phyloP scores from a whole-genome alignment of 179 eudicot genomes.

The Amaranthus tricolor region DNA sequence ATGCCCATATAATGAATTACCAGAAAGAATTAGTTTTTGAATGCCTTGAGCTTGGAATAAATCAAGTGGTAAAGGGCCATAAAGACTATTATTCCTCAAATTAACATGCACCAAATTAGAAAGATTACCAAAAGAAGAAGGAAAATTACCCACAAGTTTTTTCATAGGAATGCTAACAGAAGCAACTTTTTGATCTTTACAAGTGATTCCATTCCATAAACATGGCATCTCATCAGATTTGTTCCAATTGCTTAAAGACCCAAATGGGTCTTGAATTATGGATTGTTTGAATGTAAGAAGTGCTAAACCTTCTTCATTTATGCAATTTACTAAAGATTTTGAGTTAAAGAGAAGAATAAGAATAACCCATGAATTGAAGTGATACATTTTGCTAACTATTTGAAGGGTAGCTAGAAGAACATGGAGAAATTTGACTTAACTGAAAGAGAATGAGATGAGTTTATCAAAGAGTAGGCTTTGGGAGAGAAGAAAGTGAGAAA shows the following conservation, averaged over 20 bases:
- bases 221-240: conserved; percentile 73
- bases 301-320: conserved; percentile 73
- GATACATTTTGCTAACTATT: conserved; percentile 19
- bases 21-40: conserved; percentile 84
- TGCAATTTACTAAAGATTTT: conserved; percentile 26
- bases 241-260: conserved; percentile 75
- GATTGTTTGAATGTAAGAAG: conserved; percentile 64
- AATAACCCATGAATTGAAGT: conserved; percentile 23
- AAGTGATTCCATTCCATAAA: conserved; percentile 90
- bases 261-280: conserved; percentile 71
- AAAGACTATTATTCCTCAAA: conserved; percentile 61
- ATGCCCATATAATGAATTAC: conserved; percentile 76
- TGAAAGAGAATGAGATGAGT: conserved; percentile 10
- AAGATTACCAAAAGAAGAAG: conserved; percentile 62
- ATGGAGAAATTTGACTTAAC: background rate
- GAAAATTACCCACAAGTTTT: conserved; percentile 60
- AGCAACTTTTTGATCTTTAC: conserved; percentile 68
- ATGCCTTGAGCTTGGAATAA: conserved; percentile 64
- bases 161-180: conserved; percentile 83
- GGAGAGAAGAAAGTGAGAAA: conserved; percentile 30
- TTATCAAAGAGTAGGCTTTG: background rate
- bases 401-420: too few relatives aligned
- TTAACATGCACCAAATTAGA: conserved; percentile 71
- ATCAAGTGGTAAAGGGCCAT: conserved; percentile 59
- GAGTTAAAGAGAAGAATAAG: conserved; percentile 29